Evolutionary conservation across 176 grass and related monocot genomes (phyloP), one percentile per base, ranked within the genome.

Genomic region (Oryza nivara): DNA sequence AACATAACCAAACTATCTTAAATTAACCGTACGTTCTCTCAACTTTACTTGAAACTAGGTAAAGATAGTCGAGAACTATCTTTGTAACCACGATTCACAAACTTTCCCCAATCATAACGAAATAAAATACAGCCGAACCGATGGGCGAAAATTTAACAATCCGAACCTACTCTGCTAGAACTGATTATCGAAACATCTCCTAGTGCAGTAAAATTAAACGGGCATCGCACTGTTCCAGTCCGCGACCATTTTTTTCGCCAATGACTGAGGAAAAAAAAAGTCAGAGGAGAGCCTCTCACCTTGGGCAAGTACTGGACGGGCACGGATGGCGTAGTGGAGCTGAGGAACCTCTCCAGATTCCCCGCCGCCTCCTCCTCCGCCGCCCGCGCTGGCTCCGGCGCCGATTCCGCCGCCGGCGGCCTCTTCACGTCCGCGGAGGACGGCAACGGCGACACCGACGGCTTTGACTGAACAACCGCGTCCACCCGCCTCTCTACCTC

Each of bases 341-440:
- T 83, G 70, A 97, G 84, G 82, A 97, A 94, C 72, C 92, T 83
- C 77, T 92, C 84, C 26, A 97, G 84, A 83, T 97, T 97, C 83
- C 88, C 88, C 46, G 63, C 82, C 35, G 63, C 82, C 35, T 36
- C 35, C 72, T 80, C 82, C 0, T 85, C 88, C 15, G 5, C 15
- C 19, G 9, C 0, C 11, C n/a, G 40, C 68, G 66, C 6, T 7
- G 16, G 23, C 11, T 26, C 9, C 40, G 43, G 44, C 4, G 65
- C 4, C 30, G 30, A 3, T 0, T 4, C 43, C 11, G 9, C 25
- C 5, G 15, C 48, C 66, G 51, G 3, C 51, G 67, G 2, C 3
- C 16, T 9, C 70, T 77, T 84, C 9, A 32, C 65, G 17, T 44
- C 17, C 6, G 17, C 22, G 19, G 73, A 51, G 20, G 73, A 11